A percentile compares a stretch with the other conserved stretches of the same genome.
These are phyloP conservation scores for Magnusiomyces ingens DNA, from an alignment of 1,139 yeast genomes.

Conservation along the genomic window DNA sequence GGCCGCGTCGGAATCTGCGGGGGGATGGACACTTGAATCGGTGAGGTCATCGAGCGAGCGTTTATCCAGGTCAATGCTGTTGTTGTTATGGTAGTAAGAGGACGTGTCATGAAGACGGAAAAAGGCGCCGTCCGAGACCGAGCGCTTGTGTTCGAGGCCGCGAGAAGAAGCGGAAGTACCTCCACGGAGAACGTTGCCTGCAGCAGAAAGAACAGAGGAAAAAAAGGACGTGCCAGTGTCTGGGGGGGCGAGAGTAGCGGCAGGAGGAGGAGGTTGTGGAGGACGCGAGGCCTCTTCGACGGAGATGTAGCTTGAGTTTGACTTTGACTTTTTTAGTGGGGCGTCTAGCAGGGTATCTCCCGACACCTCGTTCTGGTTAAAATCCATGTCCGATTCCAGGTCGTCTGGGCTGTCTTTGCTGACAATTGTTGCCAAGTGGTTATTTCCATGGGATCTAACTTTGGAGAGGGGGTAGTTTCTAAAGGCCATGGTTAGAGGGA, in stretches of 20 bases:
- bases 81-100: conserved; percentile 7
- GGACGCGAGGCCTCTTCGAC: not conserved
- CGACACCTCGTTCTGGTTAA: not conserved
- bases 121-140: conserved; percentile 18
- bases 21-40: conserved; percentile 10
- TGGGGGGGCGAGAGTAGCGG: not conserved
- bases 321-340: not conserved
- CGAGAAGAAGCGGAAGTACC: conserved; percentile 24
- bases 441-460: not conserved
- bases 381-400: not conserved
- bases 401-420: not conserved
- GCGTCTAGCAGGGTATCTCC: not conserved
- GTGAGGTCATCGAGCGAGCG: not conserved
- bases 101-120: conserved; percentile 16
- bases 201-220: conserved; percentile 28
- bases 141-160: conserved; percentile 14
- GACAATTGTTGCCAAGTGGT: not conserved
- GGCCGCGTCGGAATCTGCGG: conserved; percentile 14
- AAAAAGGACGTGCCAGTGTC: conserved; percentile 22
- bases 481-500: not conserved
- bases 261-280: not conserved
- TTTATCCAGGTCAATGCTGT: conserved; percentile 4
- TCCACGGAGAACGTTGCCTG: conserved; percentile 25
- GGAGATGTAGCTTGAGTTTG: not conserved
- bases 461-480: not conserved